Base-by-base conservation (phyloP, 768 basidiomycete species). In the Xanthoconium purpureum region DNA sequence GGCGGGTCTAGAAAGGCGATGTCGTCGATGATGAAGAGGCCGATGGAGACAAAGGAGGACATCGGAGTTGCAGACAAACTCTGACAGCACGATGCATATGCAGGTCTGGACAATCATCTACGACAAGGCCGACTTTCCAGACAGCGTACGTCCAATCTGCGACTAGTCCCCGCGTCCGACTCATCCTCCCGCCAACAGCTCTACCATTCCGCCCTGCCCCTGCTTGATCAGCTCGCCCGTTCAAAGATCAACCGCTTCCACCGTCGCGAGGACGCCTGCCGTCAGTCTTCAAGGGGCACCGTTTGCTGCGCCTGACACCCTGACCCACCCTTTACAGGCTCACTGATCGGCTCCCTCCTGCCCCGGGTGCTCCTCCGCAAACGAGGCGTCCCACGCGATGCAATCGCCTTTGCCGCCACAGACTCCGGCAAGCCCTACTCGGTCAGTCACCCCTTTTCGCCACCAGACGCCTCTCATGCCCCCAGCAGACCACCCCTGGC, bases 1-100 rank as follows among this genome's bases (percentile, higher is more conserved):
- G n/a, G 8, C 12, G 14, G 4, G 51, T 79, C 88, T 82, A 87
- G 82, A 8, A 30, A 4, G 14, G 15, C 11, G 44, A 51, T 88
- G 4, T 87, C 80, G 70, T 97, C 94, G 63, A 95, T 81, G 64
- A 97, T 94, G 75, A 95, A 95, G 83, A 94, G 84, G 8, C 93
- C 94, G 29, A 94, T 75, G n/a, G 86, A 84, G 18, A 81, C 83
- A 46, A 91, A 85, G 39, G 70, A 14, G 36, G 66, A 30, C 49
- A 64, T 59, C 50, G 63, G 64, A 71, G 66, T 68, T 56, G 42
- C 35, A 62, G 48, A 54, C 60, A 37, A 28, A 57, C 56, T 59
- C 62, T 54, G 46, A 61, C 45, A 40, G 51, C 51, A 63, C 59
- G 60, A 78, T 79, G 78, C 74, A 79, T 58, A 78, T 79, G 78